Conservation (phyloP, 257 asterid genomes). For the Ocimum tenuiflorum region DNA sequence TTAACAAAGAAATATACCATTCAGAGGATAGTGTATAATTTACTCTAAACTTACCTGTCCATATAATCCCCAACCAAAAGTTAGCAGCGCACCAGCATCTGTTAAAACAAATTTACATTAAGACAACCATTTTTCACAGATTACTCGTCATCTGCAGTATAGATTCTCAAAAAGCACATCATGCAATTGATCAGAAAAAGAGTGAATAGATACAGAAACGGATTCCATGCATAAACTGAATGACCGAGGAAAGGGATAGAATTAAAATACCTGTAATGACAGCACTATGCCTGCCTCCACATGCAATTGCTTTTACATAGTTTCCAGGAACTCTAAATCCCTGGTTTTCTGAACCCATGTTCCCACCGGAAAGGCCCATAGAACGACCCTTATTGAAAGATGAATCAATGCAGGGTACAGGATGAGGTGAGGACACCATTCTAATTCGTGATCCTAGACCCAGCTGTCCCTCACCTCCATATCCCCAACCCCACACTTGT, state of each 20-base stretch:
- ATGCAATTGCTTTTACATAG: slow-evolving; percentile 78
- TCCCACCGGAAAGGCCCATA: slow-evolving; percentile 51
- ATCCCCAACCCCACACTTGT: slow-evolving; percentile 99
- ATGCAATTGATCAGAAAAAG: not conserved
- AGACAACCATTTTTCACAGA: not conserved
- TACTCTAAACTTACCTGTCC: slow-evolving; percentile 68
- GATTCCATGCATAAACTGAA: not conserved
- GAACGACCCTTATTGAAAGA: slow-evolving; percentile 46
- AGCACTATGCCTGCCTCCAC: slow-evolving; percentile 99
- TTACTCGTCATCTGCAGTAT: not conserved
- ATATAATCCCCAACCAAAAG: slow-evolving; percentile 98
- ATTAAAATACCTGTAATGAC: slow-evolving; percentile 62
- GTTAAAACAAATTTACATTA: slow-evolving; percentile 28
- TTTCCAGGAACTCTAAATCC: slow-evolving; percentile 67
- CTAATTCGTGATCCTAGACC: slow-evolving; percentile 91
- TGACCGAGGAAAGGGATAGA: not conserved
- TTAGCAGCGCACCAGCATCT: slow-evolving; percentile 90
- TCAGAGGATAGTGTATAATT: slow-evolving; percentile 9
- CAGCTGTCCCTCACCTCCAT: slow-evolving; percentile 99
- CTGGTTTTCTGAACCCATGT: slow-evolving; percentile 49
- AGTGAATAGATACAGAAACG: not conserved
- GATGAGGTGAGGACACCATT: slow-evolving; percentile 97
- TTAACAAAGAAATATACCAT: not conserved
- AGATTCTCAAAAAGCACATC: not conserved
- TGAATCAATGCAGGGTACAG: slow-evolving; percentile 73